Evolutionary conservation across 2,329 filamentous ascomycete species (phyloP), one percentile per base, ranked within the genome.

Genomic region (Penicillium polonicum): DNA sequence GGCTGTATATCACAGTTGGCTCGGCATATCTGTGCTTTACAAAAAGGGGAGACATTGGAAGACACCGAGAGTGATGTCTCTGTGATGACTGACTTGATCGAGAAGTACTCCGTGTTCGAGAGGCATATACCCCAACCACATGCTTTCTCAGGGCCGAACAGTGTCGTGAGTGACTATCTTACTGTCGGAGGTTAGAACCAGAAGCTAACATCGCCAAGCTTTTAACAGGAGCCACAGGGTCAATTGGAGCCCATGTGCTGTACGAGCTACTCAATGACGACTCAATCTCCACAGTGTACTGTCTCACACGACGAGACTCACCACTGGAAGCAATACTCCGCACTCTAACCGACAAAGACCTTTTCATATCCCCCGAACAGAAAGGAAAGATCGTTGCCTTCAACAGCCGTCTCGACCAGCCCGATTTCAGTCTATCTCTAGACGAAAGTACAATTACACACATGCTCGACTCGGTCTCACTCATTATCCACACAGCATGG

Each of bases 401-500:
- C 9, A 72, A 65, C 58, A 70, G 75, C 33, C 61, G 67, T 25
- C 72, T 83, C 10, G 72, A 77, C 35, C 67, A 79, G 29, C 59
- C 71, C 2, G 60, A 68, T 5, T 73, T 83, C 2, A 80, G 80
- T 4, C 65, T 53, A n/a, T 25, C 19, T 6, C 8, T 83, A 1
- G 60, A 67, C 23, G 48, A 68, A 12, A 58, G 65, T 4, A 65
- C 69, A n/a, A 77, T 80, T 56, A 44, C 65, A 4, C 56, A 71
- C 29, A 72, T 83, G 50, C 74, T 73, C 5, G 52, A 66, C 23
- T 70, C 77, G 45, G 73, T 76, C 1, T 78, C 79, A 4, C 70
- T 75, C 13, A 77, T 84, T 43, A 76, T 83, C 48, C 82, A 84
- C 64, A 73, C 80, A 2, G 81, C 82, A 17, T 84, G 82, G 82